These are phyloP conservation scores for Mariannaea elegans DNA, from an alignment of 2,329 filamentous ascomycete species.

Conservation along the genomic window DNA sequence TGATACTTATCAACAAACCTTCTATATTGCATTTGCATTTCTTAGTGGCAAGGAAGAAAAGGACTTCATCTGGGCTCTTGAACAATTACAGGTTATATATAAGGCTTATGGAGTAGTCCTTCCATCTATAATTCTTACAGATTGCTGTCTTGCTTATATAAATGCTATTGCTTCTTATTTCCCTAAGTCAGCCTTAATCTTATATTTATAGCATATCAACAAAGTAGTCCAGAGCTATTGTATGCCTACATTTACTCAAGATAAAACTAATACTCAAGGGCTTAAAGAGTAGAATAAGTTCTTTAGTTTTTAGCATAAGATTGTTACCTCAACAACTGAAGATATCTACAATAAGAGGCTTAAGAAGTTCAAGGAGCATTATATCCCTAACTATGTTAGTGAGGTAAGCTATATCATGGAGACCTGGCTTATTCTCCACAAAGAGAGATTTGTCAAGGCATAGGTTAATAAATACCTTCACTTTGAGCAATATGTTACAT, in stretches of 20 bases:
- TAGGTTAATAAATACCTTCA: slow-evolving; percentile 29
- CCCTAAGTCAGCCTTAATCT: slow-evolving; percentile 23
- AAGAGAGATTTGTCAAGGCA: slow-evolving; percentile 32
- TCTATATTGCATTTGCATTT: no score
- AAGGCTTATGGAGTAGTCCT: no score
- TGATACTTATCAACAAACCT: no score
- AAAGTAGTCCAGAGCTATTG: not conserved
- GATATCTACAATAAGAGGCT: slow-evolving; percentile 28
- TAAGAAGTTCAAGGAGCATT: slow-evolving; percentile 24
- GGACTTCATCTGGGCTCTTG: no score
- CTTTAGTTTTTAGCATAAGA: slow-evolving; percentile 29
- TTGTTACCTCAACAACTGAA: slow-evolving; percentile 28
- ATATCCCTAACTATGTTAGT: slow-evolving; percentile 22
- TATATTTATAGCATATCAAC: slow-evolving; percentile 14
- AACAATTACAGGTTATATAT: no score
- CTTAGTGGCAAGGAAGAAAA: no score
- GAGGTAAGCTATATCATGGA: slow-evolving; percentile 33
- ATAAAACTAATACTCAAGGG: not conserved
- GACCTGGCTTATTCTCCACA: slow-evolving; percentile 29
- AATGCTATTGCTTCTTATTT: slow-evolving; percentile 16
- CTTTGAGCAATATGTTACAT: slow-evolving; percentile 30
- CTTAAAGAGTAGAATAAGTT: slow-evolving; percentile 28
- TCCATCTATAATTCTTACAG: not conserved
- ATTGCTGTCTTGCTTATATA: not conserved
- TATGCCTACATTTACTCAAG: not conserved